Evolutionary conservation across 345 rosid genomes (phyloP).

Genomic region (Lumnitzera littorea): DNA sequence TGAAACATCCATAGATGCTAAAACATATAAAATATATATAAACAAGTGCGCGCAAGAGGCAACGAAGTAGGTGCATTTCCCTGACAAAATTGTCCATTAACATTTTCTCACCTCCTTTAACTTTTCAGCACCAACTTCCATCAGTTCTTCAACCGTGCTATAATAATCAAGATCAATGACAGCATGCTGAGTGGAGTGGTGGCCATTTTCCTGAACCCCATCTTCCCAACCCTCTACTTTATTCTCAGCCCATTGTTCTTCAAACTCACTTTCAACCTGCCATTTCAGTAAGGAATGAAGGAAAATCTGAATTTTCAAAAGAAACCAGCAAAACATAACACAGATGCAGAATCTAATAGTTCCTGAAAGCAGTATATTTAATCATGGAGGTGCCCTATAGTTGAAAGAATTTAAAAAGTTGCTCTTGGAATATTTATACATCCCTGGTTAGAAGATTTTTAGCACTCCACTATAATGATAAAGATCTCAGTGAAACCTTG

Average conservation of each 20-base stretch:
- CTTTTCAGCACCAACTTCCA: constrained; percentile 90
- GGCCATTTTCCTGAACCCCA: constrained; percentile 50
- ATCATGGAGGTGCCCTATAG: no score
- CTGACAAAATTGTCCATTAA: not conserved
- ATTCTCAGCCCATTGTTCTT: constrained; percentile 58
- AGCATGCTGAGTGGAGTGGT: constrained; percentile 28
- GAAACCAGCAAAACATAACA: not conserved
- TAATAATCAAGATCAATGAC: constrained; percentile 86
- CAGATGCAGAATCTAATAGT: no score
- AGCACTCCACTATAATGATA: no score
- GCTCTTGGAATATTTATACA: no score
- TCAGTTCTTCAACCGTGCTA: constrained; percentile 77
- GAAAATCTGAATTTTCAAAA: not conserved
- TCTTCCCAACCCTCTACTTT: constrained; percentile 60
- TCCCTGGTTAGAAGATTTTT: no score
- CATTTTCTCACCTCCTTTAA: constrained; percentile 56
- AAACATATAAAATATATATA: no score
- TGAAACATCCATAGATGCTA: no score
- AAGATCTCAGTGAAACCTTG: no score
- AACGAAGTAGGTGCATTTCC: no score
- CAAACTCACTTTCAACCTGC: constrained; percentile 73
- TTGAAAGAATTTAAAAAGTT: no score
- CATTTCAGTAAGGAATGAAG: not conserved
- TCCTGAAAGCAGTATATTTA: no score
- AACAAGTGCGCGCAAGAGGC: no score